Conservation (phyloP, 148 eudicot genomes). For the Silene conica region DNA sequence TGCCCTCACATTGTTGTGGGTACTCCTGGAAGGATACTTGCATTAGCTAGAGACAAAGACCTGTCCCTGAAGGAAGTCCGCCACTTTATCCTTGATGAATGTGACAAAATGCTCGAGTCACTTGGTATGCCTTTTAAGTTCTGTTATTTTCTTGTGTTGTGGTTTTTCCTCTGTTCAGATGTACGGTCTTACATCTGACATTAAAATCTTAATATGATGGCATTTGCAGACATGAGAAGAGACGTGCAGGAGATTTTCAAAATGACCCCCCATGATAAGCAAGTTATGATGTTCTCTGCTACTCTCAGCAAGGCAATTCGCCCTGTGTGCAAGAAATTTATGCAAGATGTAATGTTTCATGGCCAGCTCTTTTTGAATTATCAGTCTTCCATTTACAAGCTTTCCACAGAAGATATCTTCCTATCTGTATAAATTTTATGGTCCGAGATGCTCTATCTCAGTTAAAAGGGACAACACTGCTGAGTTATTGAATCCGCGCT, state of each 20-base stretch:
- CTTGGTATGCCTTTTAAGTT: slow-evolving; percentile 37
- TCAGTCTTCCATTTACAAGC: slow-evolving; percentile 46
- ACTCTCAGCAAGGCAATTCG: slow-evolving; percentile 97
- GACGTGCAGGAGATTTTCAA: slow-evolving; percentile 96
- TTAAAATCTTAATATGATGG: not conserved
- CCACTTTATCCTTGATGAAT: slow-evolving; percentile 74
- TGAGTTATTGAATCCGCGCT: not conserved
- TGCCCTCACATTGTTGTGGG: slow-evolving; percentile 84
- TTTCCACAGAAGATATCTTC: slow-evolving; percentile 39
- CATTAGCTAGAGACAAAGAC: slow-evolving; percentile 64
- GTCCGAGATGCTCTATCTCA: slow-evolving; percentile 26
- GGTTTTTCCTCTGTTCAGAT: not conserved
- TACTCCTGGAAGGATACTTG: slow-evolving; percentile 71
- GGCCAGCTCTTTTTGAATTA: slow-evolving; percentile 72
- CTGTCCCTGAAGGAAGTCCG: slow-evolving; percentile 61
- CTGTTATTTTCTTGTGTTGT: not conserved
- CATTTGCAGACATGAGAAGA: slow-evolving; percentile 79
- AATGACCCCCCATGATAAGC: slow-evolving; percentile 99
- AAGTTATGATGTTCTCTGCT: slow-evolving; percentile 99
- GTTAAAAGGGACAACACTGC: not conserved
- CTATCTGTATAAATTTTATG: slow-evolving; percentile 29
- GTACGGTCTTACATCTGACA: not conserved
- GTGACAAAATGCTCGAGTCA: slow-evolving; percentile 82
- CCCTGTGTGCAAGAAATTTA: slow-evolving; percentile 96
- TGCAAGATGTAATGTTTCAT: slow-evolving; percentile 93